Base-by-base conservation (phyloP, 257 asterid species). In the Solanum appendiculatum region DNA sequence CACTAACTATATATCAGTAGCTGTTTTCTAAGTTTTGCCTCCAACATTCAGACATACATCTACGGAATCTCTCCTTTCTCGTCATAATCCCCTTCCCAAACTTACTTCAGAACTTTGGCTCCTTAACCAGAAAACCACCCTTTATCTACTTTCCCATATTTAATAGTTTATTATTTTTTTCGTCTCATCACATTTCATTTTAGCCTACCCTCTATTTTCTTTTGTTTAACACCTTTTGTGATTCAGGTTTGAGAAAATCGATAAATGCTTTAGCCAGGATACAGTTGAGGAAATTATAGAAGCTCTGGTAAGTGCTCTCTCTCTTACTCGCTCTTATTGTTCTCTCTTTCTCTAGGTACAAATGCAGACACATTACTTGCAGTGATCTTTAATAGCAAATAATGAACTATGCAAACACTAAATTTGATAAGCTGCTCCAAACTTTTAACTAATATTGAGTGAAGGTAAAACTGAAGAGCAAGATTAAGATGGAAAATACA, bases 271-370 rank as follows among this genome's bases (percentile, higher is more conserved):
- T 88, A 74, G 97, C 90, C 90, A 88, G 60, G 98, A 97, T 72
- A 95, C 98, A 2, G 86, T 95, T 92, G 99, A 97, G 92, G 99
- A 96, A 90, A 97, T 96, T 60, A 87, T 97, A 83, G 95, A 93
- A 86, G 95, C 97, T 88, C 89, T 97, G 95, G 99, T 97, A 89
- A 91, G 98, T 81, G 20, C 44, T 48, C 31, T 81, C 29, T 44
- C 66, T 80, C 84, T 80, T 31, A 9, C 66, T 80, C 3, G 2
- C 27, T 18, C 40, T 29, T 48, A 1, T 46, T 48, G 85, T 80
- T 44, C 29, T 81, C 29, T 48, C 64, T 80, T 48, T 81, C 44
- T 48, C 85, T 48, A 5, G 18, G 68, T 81, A 18, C 20, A 48
- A 46, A 29, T 48, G 29, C 64, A 78, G 25, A 81, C 31, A 6